Evolutionary conservation across 495 filamentous ascomycete genomes (phyloP).

Genomic region (Copromyces sp.): DNA sequence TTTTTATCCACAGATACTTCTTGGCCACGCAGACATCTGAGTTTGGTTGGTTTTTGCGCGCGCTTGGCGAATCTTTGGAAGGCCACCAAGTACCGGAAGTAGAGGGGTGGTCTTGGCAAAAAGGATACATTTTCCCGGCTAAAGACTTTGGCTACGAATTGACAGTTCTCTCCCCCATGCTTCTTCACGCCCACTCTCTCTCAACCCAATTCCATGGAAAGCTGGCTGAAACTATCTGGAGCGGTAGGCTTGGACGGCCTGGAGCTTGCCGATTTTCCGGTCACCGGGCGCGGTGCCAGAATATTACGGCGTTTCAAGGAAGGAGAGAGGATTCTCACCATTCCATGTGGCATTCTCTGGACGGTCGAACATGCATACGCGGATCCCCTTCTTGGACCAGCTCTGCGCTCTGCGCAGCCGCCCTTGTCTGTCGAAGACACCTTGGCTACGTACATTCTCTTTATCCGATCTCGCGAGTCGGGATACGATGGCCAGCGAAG

Average conservation of each 20-base stretch:
- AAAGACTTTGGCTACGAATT: background rate
- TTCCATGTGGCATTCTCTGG: constrained; percentile 19
- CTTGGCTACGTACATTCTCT: constrained; percentile 23
- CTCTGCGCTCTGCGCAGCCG: constrained; percentile 18
- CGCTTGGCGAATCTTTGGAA: too few relatives aligned
- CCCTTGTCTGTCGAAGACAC: constrained; percentile 24
- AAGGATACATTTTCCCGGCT: too few relatives aligned
- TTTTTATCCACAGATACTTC: too few relatives aligned
- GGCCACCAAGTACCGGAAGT: too few relatives aligned
- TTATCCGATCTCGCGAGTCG: constrained; percentile 22
- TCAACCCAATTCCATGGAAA: constrained; percentile 14
- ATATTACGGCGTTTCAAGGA: constrained; percentile 19
- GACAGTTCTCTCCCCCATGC: background rate
- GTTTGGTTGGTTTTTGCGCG: too few relatives aligned
- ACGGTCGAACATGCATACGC: constrained; percentile 25
- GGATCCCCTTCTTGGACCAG: constrained; percentile 21
- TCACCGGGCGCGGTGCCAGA: constrained; percentile 20
- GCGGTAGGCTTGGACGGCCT: constrained; percentile 19
- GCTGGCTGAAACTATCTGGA: constrained; percentile 17
- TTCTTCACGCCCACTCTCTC: background rate
- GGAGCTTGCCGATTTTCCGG: constrained; percentile 21
- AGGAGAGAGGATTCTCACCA: constrained; percentile 23
- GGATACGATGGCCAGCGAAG: constrained; percentile 22
- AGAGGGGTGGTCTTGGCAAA: too few relatives aligned
- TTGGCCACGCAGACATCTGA: too few relatives aligned